phyloP scores from a whole-genome alignment of 2,329 filamentous ascomycete genomes.

The Aspergillus pseudotamarii region DNA sequence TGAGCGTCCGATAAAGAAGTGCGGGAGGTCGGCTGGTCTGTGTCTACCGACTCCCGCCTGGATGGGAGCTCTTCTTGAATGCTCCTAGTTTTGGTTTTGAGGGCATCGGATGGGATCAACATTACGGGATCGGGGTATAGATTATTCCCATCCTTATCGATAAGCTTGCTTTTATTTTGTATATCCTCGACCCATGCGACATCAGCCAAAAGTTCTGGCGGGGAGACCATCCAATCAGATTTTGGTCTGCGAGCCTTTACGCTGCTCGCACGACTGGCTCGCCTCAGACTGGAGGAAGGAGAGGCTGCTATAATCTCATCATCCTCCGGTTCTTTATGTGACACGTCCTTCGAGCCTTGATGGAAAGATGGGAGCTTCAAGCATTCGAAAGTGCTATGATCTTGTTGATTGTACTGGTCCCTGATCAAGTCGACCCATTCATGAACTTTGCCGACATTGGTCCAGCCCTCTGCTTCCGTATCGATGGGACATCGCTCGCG shows the following conservation, averaged over 20 bases:
- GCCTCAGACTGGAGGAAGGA: conserved; percentile 46
- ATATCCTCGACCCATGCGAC: conserved; percentile 85
- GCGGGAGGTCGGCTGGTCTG: conserved; percentile 26
- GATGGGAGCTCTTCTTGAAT: conserved; percentile 18
- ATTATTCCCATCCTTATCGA: conserved; percentile 74
- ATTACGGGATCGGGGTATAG: conserved; percentile 56
- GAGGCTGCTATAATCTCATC: conserved; percentile 30
- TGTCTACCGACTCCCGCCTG: conserved; percentile 27
- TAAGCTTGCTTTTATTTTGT: conserved; percentile 76
- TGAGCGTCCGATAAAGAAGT: conserved; percentile 46
- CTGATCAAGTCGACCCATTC: conserved; percentile 76
- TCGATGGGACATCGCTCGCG: conserved; percentile 76
- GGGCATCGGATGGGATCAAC: conserved; percentile 22
- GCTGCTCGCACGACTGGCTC: conserved; percentile 45
- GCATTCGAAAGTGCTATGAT: conserved; percentile 49
- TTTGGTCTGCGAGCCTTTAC: conserved; percentile 71
- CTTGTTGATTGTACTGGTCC: conserved; percentile 48
- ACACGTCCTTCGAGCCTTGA: conserved; percentile 19
- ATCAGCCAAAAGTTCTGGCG: conserved; percentile 86
- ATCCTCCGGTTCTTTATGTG: conserved; percentile 26
- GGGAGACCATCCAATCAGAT: conserved; percentile 81
- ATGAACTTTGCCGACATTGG: conserved; percentile 70
- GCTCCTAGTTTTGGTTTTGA: conserved; percentile 12
- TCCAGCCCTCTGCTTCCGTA: conserved; percentile 75
- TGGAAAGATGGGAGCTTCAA: conserved; percentile 49